A percentile compares a stretch with the other conserved stretches of the same genome.
Conservation (phyloP, 805 yeast genomes). For the Candida arabinofermentans region DNA sequence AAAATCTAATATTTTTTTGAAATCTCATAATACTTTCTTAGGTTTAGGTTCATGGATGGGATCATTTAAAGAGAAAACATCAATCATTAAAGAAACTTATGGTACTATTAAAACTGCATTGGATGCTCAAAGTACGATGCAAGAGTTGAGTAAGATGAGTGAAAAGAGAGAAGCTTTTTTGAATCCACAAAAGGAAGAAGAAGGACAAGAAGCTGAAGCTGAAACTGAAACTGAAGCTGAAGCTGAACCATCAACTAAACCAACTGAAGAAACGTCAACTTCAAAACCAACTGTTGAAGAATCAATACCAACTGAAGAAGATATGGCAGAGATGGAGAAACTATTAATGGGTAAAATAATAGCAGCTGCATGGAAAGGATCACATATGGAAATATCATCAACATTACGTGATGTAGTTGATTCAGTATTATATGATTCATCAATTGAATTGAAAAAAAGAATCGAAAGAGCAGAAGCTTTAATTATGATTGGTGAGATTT, state of each 20-base stretch:
- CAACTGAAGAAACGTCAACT: conserved; percentile 1
- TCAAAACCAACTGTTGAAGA: conserved; percentile 11
- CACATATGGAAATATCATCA: conserved; percentile 78
- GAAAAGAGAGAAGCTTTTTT: conserved; percentile 37
- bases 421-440: conserved; percentile 65
- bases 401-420: conserved; percentile 83
- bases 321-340: conserved; percentile 72
- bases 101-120: conserved; percentile 77
- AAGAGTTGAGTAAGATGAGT: conserved; percentile 69
- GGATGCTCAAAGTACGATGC: conserved; percentile 80
- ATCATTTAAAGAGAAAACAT: conserved; percentile 78
- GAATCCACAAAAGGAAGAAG: conserved; percentile 28
- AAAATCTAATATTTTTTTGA: conserved; percentile 70
- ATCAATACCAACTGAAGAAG: conserved; percentile 48
- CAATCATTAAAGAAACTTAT: conserved; percentile 78
- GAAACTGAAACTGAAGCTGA: neutral
- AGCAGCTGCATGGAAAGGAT: conserved; percentile 94
- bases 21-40: conserved; percentile 67
- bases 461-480: conserved; percentile 77
- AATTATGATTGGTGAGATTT: conserved; percentile 64
- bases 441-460: conserved; percentile 57
- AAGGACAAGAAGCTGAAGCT: conserved; percentile 14
- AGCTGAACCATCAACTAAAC: neutral
- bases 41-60: conserved; percentile 86
- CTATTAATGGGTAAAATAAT: conserved; percentile 82